Conservation (phyloP, 208 protist species). For the Trypanosoma platydactyli region DNA sequence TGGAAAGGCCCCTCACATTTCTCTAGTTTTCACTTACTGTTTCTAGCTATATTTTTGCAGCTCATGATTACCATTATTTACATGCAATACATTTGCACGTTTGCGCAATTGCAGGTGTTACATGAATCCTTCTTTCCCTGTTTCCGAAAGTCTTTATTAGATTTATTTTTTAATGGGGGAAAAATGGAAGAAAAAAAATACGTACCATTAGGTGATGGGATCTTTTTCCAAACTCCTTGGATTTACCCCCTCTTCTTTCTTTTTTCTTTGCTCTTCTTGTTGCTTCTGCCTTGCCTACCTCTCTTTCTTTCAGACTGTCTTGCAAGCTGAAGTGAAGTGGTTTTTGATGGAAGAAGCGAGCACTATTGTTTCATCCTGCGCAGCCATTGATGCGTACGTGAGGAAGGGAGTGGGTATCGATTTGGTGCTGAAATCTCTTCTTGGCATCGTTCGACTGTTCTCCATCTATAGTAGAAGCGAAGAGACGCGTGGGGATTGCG, state of each 20-base stretch:
- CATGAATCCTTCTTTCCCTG: too few relatives aligned
- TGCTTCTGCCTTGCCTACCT: slow-evolving; percentile 6
- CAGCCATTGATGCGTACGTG: slow-evolving; percentile 57
- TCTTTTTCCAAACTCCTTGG: not conserved
- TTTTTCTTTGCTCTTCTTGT: slow-evolving; percentile 1
- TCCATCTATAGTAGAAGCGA: slow-evolving; percentile 49
- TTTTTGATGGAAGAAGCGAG: slow-evolving; percentile 6
- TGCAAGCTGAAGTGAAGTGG: not conserved
- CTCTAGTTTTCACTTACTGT: slow-evolving; percentile 5
- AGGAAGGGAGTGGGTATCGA: slow-evolving; percentile 81
- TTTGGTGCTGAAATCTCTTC: slow-evolving; percentile 75
- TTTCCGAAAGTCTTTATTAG: too few relatives aligned
- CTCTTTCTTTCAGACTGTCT: slow-evolving; percentile 1
- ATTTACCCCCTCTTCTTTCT: slow-evolving; percentile 2
- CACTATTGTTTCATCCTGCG: slow-evolving; percentile 38
- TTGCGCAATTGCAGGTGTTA: not conserved
- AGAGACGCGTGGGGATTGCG: slow-evolving; percentile 37
- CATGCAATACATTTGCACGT: not conserved
- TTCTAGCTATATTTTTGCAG: not conserved
- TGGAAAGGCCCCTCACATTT: not conserved
- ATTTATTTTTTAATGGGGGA: too few relatives aligned
- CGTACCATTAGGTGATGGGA: not conserved
- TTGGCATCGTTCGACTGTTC: slow-evolving; percentile 59
- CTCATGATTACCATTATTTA: not conserved
- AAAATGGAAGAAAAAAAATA: too few relatives aligned